Evolutionary conservation across 2,329 filamentous ascomycete species (phyloP).

Genomic region (Xylariaceae sp.): DNA sequence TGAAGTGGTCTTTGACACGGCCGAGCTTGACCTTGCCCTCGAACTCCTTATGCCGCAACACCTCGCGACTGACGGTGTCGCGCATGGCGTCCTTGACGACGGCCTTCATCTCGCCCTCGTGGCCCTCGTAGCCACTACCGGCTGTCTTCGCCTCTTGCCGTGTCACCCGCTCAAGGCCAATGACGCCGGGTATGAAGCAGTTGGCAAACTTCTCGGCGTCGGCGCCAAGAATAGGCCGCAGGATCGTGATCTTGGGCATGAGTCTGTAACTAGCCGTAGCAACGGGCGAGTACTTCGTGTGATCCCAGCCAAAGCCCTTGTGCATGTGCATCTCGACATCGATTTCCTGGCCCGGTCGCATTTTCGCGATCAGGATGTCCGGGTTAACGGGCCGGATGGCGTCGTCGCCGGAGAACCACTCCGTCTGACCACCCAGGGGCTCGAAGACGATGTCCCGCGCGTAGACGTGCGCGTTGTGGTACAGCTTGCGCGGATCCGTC

Average conservation of each 20-base stretch:
- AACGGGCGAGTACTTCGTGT: slow-evolving; percentile 95
- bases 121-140: slow-evolving; percentile 64
- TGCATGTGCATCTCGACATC: slow-evolving; percentile 86
- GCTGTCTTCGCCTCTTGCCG: slow-evolving; percentile 55
- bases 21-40: slow-evolving; percentile 93
- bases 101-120: slow-evolving; percentile 77
- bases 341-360: slow-evolving; percentile 85
- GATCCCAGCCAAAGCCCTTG: slow-evolving; percentile 89
- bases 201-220: slow-evolving; percentile 85
- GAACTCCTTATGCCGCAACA: slow-evolving; percentile 86
- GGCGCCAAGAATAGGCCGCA: slow-evolving; percentile 72
- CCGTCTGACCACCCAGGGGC: slow-evolving; percentile 65
- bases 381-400: slow-evolving; percentile 76
- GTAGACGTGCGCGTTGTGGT: slow-evolving; percentile 79
- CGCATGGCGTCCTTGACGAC: slow-evolving; percentile 85
- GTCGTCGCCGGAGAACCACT: slow-evolving; percentile 63
- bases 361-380: slow-evolving; percentile 88
- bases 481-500: slow-evolving; percentile 77
- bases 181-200: slow-evolving; percentile 88
- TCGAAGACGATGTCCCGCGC: slow-evolving; percentile 71
- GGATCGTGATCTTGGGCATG: slow-evolving; percentile 80
- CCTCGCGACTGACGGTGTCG: slow-evolving; percentile 93
- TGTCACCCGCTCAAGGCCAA: slow-evolving; percentile 70
- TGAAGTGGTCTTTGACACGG: slow-evolving; percentile 88
- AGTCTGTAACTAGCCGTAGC: slow-evolving; percentile 91